Evolutionary conservation across 2,329 filamentous ascomycete species (phyloP).

Genomic region (Alternaria panax): DNA sequence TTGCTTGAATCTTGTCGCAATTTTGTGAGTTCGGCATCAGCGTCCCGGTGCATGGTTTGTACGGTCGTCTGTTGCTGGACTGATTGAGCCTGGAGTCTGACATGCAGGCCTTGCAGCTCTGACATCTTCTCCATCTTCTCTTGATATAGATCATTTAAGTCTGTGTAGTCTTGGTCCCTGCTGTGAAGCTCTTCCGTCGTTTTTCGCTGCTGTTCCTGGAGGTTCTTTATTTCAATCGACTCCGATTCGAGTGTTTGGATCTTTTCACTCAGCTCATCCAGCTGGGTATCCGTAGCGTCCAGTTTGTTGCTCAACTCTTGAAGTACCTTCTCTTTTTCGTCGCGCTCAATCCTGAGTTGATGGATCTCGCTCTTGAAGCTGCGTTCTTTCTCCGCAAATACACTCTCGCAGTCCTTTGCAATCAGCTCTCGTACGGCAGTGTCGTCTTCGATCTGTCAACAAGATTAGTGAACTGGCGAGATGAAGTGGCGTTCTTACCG

Average conservation of each 20-base stretch:
- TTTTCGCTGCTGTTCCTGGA: constrained; percentile 19
- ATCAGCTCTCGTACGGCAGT: constrained; percentile 8
- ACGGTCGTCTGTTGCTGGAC: constrained; percentile 16
- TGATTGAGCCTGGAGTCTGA: constrained; percentile 17
- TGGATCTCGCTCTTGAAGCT: constrained; percentile 23
- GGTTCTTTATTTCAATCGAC: constrained; percentile 11
- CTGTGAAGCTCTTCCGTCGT: constrained; percentile 9
- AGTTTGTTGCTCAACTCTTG: constrained; percentile 13
- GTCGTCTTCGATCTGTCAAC: constrained; percentile 1
- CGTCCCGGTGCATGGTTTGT: constrained; percentile 20
- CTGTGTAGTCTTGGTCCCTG: constrained; percentile 8
- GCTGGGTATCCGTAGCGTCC: constrained; percentile 6
- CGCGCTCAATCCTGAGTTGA: constrained; percentile 18
- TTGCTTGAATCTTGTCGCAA: constrained; percentile 11
- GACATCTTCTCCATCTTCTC: constrained; percentile 3
- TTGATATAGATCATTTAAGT: constrained; percentile 5
- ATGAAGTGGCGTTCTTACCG: not conserved
- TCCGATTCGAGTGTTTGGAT: not conserved
- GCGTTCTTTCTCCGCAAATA: constrained; percentile 21
- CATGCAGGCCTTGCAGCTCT: constrained; percentile 12
- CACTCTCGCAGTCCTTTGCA: constrained; percentile 12
- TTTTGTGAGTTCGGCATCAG: constrained; percentile 6
- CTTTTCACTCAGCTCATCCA: constrained; percentile 16
- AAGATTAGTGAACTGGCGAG: not conserved
- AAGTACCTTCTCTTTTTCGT: constrained; percentile 20